Percentiles rank a stretch among this genome's conserved stretches.
Conservation (phyloP, 768 basidiomycete genomes). For the Rickenella mellea region DNA sequence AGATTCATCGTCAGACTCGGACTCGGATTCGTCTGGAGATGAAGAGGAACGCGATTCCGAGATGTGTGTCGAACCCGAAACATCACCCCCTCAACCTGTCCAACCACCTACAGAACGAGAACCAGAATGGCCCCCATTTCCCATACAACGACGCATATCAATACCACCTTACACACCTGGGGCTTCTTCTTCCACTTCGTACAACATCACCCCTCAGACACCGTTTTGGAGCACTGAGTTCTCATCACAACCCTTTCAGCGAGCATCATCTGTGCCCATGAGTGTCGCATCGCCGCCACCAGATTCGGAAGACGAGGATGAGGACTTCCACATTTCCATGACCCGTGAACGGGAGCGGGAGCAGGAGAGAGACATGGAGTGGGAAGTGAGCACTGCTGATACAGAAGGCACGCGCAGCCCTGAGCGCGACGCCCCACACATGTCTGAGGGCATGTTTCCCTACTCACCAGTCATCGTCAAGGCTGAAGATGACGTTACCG, state of each 20-base stretch:
- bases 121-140: conserved; percentile 1
- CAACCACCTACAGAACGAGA: too few species aligned
- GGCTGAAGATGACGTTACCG: not conserved
- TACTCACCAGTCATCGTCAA: not conserved
- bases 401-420: too few species aligned
- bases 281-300: conserved; percentile 62
- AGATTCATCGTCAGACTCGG: conserved; percentile 27
- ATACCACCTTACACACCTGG: conserved; percentile 47
- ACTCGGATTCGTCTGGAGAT: conserved; percentile 29
- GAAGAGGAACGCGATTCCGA: conserved; percentile 8
- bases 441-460: not conserved
- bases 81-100: too few species aligned
- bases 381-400: too few species aligned
- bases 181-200: conserved; percentile 4
- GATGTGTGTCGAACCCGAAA: conserved; percentile 14
- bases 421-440: too few species aligned
- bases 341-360: conserved; percentile 29
- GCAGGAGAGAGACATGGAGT: too few species aligned
- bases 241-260: conserved; percentile 23
- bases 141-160: conserved; percentile 24
- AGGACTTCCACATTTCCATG: conserved; percentile 28
- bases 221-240: not conserved
- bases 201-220: too few species aligned
- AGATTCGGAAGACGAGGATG: conserved; percentile 57
- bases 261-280: conserved; percentile 49